Base-by-base conservation (phyloP, 768 basidiomycete species). In the Scleroderma citrinum region DNA sequence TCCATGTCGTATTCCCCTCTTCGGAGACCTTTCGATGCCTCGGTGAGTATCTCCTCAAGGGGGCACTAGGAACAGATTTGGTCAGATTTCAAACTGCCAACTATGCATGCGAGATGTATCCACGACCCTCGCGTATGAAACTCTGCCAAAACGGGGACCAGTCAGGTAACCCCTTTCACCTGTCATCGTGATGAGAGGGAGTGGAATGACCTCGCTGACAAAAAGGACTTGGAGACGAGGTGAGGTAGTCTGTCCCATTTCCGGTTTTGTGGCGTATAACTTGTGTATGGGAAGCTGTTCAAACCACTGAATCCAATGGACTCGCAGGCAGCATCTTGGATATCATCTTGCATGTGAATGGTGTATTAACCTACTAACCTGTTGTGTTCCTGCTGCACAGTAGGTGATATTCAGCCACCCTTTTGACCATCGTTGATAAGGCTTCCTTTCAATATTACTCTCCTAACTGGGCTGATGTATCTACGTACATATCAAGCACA, bases 21-120 rank as follows among this genome's bases (percentile, higher is more conserved):
- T 92, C 89, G 23, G 95, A 98, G 68, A 94, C 96, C 57, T 96
- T 96, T 76, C 77, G 94, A 7, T 95, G 92, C 67, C 74, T 97
- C 26, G 83, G 87, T 44, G 77, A 83, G 54, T 77, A 84, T 19
- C 77, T 96, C 20, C 73, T 98, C 21, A 77, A 82, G 30, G 95
- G 95, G 16, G 73, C 98, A 61, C 86, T 98, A n/a, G 92, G 80
- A 12, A 89, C 94, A 23, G 92, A 97, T 69, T 78, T 95, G 38
- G 83, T 97, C 29, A 92, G 90, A 3, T 97, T 97, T 77, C 92
- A 93, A 66, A 91, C 87, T 0, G 82, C 85, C 17, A 87, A 81
- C 63, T 87, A 82, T 55, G 87, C 91, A 92, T 62, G 54, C 87
- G 92, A 71, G 90, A 88, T 0, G 87, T 89, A 29, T 80, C 78